Base-by-base conservation (phyloP, 2,329 filamentous ascomycete genomes). In the Colletotrichum cereale region DNA sequence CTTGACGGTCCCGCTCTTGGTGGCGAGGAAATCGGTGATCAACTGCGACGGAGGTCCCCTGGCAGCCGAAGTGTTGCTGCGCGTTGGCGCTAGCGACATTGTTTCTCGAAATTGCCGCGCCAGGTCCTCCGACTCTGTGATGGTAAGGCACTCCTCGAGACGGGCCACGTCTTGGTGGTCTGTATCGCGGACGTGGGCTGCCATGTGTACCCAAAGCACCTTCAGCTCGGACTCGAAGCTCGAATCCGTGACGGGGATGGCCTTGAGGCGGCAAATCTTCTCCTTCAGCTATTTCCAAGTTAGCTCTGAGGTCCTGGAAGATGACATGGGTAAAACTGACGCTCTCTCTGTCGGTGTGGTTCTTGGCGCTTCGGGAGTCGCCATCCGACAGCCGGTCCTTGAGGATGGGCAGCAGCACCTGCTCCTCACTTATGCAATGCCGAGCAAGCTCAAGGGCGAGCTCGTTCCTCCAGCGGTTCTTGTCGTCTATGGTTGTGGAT, bases 361-460 rank as follows among this genome's bases (percentile, higher is more conserved):
- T 71, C 29, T 47, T 61, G 31, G 68, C 56, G 42, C 70, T 40
- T 14, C 70, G 40, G 7, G 66, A 61, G n/a, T 31, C 36, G 29
- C 70, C 70, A 47, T 72, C 70, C 3, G 40, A 21, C 26, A 72
- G 38, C 8, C 50, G 61, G 11, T 66, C 61, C 26, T 34, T 62
- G 14, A 72, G 62, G 12, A 29, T 34, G 2, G 70, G 70, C 5
- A 71, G 55, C n/a, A 72, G 50, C 2, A 72, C 40, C 44, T 66
- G 56, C 31, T 71, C 66, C 24, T 72, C 70, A 29, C 66, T 71
- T 24, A 71, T 58, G 29, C 70, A 72, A 29, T 72, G 70, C 18
- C 70, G n/a, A n/a, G 70, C 70, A 7, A 72, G 70, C 34, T 72
- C 70, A 5, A 72, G 67, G 0, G 61, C 67, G 11, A 72, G 52